Conservation (phyloP, 2,329 filamentous ascomycete genomes). For the Nemania sp. region DNA sequence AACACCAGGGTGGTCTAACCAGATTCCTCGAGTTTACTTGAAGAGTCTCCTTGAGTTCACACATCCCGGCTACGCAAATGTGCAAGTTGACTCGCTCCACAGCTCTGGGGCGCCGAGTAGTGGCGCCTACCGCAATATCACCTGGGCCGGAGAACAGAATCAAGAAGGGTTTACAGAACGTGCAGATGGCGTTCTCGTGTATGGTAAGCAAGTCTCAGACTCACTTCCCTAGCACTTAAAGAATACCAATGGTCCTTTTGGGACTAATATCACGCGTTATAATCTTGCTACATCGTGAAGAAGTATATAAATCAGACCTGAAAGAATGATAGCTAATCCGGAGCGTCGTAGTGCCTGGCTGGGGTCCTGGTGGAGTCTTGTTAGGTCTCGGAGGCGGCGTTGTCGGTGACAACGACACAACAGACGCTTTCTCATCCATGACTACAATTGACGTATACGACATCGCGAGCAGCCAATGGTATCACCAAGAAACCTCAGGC, state of each 20-base stretch:
- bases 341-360: constrained; percentile 70
- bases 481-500: constrained; percentile 77
- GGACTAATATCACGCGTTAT: no score
- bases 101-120: constrained; percentile 68
- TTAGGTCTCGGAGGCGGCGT: constrained; percentile 80
- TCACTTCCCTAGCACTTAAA: neutral
- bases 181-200: constrained; percentile 79
- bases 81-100: constrained; percentile 68
- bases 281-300: no score
- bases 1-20: constrained; percentile 74
- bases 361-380: constrained; percentile 76
- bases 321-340: neutral
- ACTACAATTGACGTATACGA: constrained; percentile 77
- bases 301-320: neutral
- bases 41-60: constrained; percentile 82
- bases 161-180: constrained; percentile 76
- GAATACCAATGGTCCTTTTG: neutral
- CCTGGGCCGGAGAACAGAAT: constrained; percentile 75
- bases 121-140: constrained; percentile 80
- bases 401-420: constrained; percentile 52
- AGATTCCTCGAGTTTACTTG: constrained; percentile 73
- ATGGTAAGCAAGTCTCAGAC: constrained; percentile 47
- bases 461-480: constrained; percentile 77
- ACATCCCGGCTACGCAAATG: constrained; percentile 76
- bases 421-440: constrained; percentile 72